These are phyloP conservation scores for Apophysomyces ossiformis DNA, from an alignment of 371 early-diverging fungal genomes.

Conservation along the genomic window DNA sequence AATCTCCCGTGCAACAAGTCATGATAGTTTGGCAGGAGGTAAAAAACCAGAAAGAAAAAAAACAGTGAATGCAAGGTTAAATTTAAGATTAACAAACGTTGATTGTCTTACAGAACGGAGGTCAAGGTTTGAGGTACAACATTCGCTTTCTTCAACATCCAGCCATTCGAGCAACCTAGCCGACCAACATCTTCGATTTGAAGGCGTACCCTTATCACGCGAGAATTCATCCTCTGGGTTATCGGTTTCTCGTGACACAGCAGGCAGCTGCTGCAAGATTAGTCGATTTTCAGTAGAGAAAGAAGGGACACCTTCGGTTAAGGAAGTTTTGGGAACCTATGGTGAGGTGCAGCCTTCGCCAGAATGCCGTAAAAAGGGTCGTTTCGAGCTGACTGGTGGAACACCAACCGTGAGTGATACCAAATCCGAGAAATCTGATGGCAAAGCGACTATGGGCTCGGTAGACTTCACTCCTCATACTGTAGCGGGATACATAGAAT, in stretches of 20 bases:
- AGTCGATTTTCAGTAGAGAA: slow-evolving; percentile 35
- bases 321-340: slow-evolving; percentile 6
- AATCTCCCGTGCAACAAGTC: slow-evolving; percentile 18
- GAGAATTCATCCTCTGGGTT: slow-evolving; percentile 46
- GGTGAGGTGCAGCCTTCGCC: slow-evolving; percentile 10
- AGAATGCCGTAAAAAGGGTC: slow-evolving; percentile 48
- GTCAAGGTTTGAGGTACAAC: slow-evolving; percentile 30
- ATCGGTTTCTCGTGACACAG: slow-evolving; percentile 24
- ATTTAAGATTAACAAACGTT: neutral
- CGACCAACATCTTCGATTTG: slow-evolving; percentile 23
- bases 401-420: slow-evolving; percentile 11
- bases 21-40: slow-evolving; percentile 22
- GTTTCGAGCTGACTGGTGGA: slow-evolving; percentile 47
- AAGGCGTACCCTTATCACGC: slow-evolving; percentile 36
- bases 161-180: slow-evolving; percentile 13
- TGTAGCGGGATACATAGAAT: slow-evolving; percentile 9
- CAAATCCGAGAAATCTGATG: neutral
- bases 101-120: slow-evolving; percentile 18
- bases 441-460: neutral
- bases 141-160: slow-evolving; percentile 7
- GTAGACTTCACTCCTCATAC: neutral
- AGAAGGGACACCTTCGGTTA: slow-evolving; percentile 14
- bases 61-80: too few relatives aligned
- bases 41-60: neutral
- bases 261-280: slow-evolving; percentile 24